Conservation (phyloP, 257 asterid genomes). For the Plantago major region DNA sequence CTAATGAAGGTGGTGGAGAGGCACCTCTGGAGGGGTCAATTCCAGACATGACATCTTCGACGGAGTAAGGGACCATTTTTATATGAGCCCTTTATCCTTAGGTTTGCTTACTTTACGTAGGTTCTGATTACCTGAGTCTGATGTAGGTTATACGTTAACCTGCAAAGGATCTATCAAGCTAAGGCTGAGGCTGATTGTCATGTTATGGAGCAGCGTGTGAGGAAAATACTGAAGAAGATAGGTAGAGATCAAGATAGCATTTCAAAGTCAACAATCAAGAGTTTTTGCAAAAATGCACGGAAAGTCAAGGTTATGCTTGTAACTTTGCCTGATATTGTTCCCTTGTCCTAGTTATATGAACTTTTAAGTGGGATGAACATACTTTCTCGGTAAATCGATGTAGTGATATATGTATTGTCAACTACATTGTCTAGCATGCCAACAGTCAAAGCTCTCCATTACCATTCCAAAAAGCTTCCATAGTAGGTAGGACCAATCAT, state of each 20-base stretch:
- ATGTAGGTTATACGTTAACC: slow-evolving; percentile 69
- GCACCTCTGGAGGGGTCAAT: slow-evolving; percentile 95
- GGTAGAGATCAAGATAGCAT: slow-evolving; percentile 88
- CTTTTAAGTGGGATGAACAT: not conserved
- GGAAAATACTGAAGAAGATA: slow-evolving; percentile 59
- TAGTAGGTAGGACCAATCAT: too few species aligned
- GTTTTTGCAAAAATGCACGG: slow-evolving; percentile 91
- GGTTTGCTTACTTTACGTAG: slow-evolving; percentile 1
- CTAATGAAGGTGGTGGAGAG: slow-evolving; percentile 91
- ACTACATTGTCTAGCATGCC: not conserved
- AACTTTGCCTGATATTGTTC: not conserved
- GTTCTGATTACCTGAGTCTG: slow-evolving; percentile 9
- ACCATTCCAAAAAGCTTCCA: not conserved
- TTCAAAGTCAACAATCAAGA: slow-evolving; percentile 66
- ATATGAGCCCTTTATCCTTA: slow-evolving; percentile 9
- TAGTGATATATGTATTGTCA: not conserved
- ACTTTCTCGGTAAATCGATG: not conserved
- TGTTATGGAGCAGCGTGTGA: slow-evolving; percentile 60
- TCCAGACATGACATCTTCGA: slow-evolving; percentile 98
- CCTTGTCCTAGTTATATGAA: not conserved
- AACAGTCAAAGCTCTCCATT: too few species aligned
- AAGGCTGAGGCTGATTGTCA: slow-evolving; percentile 94
- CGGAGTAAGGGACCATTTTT: slow-evolving; percentile 65
- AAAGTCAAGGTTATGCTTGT: slow-evolving; percentile 48
- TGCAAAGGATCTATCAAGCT: slow-evolving; percentile 88